A percentile compares a stretch with the other conserved stretches of the same genome.
phyloP scores from a whole-genome alignment of 2,329 filamentous ascomycete genomes.

The Penicillium sp. region DNA sequence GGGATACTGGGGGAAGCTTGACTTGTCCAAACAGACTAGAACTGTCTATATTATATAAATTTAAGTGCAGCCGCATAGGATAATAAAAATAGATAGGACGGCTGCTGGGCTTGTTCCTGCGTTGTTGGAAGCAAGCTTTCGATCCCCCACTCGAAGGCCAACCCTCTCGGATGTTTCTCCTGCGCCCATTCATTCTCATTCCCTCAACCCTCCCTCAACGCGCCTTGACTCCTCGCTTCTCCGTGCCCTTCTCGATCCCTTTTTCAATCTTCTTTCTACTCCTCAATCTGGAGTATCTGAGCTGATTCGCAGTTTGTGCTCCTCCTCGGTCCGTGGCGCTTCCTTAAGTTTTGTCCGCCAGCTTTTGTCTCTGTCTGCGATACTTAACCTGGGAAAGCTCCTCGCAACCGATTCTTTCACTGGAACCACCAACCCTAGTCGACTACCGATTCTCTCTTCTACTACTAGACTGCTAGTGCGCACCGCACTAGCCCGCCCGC shows the following conservation, averaged over 20 bases:
- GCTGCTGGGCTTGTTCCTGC: not conserved
- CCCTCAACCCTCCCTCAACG: conserved; percentile 11
- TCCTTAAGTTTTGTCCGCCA: conserved; percentile 13
- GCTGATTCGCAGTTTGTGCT: not conserved
- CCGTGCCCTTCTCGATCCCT: not conserved
- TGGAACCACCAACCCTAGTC: not conserved
- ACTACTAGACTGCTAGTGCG: conserved; percentile 11
- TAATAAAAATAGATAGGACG: not conserved
- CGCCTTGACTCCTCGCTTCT: conserved; percentile 7
- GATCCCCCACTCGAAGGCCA: conserved; percentile 12
- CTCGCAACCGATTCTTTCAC: conserved; percentile 5
- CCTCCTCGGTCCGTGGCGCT: conserved; percentile 5
- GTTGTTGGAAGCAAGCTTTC: not conserved
- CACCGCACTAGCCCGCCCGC: conserved; percentile 9
- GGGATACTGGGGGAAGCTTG: not conserved
- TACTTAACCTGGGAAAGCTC: conserved; percentile 14
- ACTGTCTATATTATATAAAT: not conserved
- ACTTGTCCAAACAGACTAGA: not conserved
- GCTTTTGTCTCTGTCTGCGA: conserved; percentile 24
- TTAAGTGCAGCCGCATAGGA: not conserved
- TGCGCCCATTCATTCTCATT: conserved; percentile 11
- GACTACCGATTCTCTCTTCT: not conserved
- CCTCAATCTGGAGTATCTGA: not conserved
- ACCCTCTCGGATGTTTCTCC: conserved; percentile 6
- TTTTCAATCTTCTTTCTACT: not conserved